Conservation (phyloP, 1,284 basidiomycete species). For the Hemileia vastatrix region DNA sequence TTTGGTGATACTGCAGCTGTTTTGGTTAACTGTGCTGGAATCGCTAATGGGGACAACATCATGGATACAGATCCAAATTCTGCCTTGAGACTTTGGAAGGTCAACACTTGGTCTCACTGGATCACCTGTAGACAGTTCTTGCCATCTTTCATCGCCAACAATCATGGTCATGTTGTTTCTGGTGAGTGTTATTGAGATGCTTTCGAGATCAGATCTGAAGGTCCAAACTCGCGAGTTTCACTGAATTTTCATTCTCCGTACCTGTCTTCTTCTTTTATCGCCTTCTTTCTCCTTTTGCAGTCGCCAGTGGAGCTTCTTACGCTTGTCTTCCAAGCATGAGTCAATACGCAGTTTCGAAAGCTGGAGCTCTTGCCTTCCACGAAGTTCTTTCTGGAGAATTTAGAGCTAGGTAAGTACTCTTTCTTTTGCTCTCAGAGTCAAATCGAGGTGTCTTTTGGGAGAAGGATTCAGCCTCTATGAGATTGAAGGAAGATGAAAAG, state of each 20-base stretch:
- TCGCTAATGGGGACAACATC: conserved; percentile 29
- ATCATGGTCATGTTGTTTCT: not conserved
- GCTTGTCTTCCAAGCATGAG: conserved; percentile 2
- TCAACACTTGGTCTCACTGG: conserved; percentile 27
- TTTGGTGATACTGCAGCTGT: not conserved
- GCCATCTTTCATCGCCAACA: conserved; percentile 22
- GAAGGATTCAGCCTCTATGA: too few species aligned
- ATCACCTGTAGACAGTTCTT: conserved; percentile 31
- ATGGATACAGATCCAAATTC: conserved; percentile 26
- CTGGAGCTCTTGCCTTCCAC: conserved; percentile 27
- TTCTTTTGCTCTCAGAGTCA: too few species aligned
- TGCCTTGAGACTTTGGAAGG: conserved; percentile 27
- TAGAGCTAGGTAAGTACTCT: conserved; percentile 18
- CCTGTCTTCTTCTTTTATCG: conserved; percentile 27
- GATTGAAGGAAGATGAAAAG: too few species aligned
- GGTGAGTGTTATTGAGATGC: conserved; percentile 8
- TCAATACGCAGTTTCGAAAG: conserved; percentile 28
- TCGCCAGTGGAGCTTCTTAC: not conserved
- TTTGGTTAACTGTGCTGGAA: conserved; percentile 32
- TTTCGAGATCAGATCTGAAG: conserved; percentile 23
- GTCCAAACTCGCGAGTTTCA: not conserved
- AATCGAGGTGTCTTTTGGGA: too few species aligned
- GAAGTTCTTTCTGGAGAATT: conserved; percentile 27
- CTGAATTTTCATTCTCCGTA: not conserved
- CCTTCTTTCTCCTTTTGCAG: not conserved